phyloP scores from a whole-genome alignment of 2,329 filamentous ascomycete species.

The Boeremia lycopersici region DNA sequence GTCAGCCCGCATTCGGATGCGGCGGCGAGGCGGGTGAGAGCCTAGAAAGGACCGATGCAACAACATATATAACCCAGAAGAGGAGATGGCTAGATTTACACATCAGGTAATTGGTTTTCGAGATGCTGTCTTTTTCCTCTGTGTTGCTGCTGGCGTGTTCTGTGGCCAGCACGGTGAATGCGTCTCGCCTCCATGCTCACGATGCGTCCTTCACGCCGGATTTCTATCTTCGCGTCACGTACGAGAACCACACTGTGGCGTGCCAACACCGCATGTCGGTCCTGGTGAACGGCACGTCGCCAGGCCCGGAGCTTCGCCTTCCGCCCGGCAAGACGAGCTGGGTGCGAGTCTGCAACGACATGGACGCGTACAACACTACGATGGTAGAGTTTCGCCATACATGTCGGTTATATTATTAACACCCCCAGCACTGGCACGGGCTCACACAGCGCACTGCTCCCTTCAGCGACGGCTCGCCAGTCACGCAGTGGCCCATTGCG shows the following conservation, averaged over 20 bases:
- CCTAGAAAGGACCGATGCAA: constrained; percentile 2
- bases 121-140: not conserved
- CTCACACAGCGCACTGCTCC: constrained; percentile 64
- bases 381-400: constrained; percentile 49
- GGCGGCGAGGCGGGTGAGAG: not conserved
- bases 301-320: constrained; percentile 58
- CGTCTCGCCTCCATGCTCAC: constrained; percentile 11
- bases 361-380: constrained; percentile 61
- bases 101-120: not conserved
- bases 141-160: not conserved
- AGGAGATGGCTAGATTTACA: not conserved
- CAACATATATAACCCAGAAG: not conserved
- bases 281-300: constrained; percentile 60
- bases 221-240: constrained; percentile 54
- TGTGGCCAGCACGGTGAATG: not conserved
- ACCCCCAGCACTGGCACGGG: constrained; percentile 68
- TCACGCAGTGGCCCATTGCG: constrained; percentile 70
- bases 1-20: constrained; percentile 1
- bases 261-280: constrained; percentile 56
- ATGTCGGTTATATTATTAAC: not conserved
- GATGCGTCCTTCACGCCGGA: constrained; percentile 49
- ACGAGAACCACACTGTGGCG: constrained; percentile 51
- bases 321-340: constrained; percentile 56
- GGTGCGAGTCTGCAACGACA: constrained; percentile 66
- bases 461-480: constrained; percentile 69